Evolutionary conservation across 768 basidiomycete genomes (phyloP), one percentile per base, ranked within the genome.

Genomic region (Tricholoma saponaceum): DNA sequence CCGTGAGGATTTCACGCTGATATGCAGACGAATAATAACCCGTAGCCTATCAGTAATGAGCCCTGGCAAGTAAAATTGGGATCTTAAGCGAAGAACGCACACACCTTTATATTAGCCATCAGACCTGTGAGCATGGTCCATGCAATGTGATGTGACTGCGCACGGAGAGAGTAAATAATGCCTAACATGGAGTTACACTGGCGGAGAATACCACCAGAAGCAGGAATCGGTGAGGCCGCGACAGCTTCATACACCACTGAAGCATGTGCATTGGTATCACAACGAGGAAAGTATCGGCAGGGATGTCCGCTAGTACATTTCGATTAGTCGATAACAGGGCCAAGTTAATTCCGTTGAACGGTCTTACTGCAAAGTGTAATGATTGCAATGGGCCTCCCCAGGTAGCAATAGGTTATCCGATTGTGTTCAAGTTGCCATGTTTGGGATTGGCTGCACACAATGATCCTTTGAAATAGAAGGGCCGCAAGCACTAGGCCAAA

Each of bases 141-240:
- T 18, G 59, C 26, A 9, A 58, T 43, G 8, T 61, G 57, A 2
- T 35, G 39, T 7, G 59, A 47, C 16, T 60, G 46, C 1, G 25
- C 44, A n/a, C 37, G 23, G 32, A 66, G 62, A 39, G 56, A 60
- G 32, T 62, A 66, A 23, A 64, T 47, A 23, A 69, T 55, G 16
- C 62, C 58, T 10, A 60, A 56, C 4, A 70, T n/a, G 0, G 66
- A 56, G 30, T 62, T 69, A 65, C 26, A 33, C 66, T 69, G 16
- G 63, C 55, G 5, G 69, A 64, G 49, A 71, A 70, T n/a, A 67
- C 56, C 22, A 58, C 26, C 1, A 67, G 55, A 25, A 73, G 63
- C 30, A 73, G 37, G 22, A 53, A 44, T 12, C 65, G 61, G 33
- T 70, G 62, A 18, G 16, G 37, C 25, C 52, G 39, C 0, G 68